Evolutionary conservation across 805 yeast species (phyloP), one percentile per base, ranked within the genome.

Genomic region (Metschnikowia similis): DNA sequence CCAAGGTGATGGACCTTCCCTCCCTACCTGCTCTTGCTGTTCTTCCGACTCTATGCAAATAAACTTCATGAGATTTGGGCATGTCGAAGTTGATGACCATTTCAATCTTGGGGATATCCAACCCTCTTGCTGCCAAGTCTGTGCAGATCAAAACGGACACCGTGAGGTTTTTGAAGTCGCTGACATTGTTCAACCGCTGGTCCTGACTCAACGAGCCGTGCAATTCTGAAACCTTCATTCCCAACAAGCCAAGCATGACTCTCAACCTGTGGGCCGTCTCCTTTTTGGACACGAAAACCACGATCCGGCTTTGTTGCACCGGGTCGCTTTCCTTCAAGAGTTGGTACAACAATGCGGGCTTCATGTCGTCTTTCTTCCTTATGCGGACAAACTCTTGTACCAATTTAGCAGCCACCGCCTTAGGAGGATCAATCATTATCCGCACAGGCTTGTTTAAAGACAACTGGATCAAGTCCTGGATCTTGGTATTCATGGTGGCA

Each of bases 11-110:
- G 41, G 97, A 87, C 49, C 81, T 81, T 79, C 99, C 99, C 48
- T 87, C 89, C 70, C 98, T 82, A 17, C 98, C 98, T 46, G 97
- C 99, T 81, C 99, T 89, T 8, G 99, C 99, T 48, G 98, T 94
- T 79, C 99, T 88, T 71, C 99, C 99, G 52, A 94, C 97, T 76
- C 99, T 87, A 72, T 94, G 99, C 61, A 94, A 75, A 67, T 94
- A 94, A 35, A 92, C 80, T 57, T 94, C 99, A 62, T 87, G 85
- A 30, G 87, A 77, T 66, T 89, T 88, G 45, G 99, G 99, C 95
- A 94, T 89, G 64, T 94, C 99, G 67, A 78, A 94, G 70, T 94
- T 94, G 63, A 94, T 80, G 42, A 94, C 99, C 52, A 86, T 83
- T 66, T 91, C 98, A 66, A 94, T 91, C 70, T 92, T 92, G 54